Evolutionary conservation across 2,329 filamentous ascomycete genomes (phyloP), one percentile per base, ranked within the genome.

Genomic region (Diaporthe eres): DNA sequence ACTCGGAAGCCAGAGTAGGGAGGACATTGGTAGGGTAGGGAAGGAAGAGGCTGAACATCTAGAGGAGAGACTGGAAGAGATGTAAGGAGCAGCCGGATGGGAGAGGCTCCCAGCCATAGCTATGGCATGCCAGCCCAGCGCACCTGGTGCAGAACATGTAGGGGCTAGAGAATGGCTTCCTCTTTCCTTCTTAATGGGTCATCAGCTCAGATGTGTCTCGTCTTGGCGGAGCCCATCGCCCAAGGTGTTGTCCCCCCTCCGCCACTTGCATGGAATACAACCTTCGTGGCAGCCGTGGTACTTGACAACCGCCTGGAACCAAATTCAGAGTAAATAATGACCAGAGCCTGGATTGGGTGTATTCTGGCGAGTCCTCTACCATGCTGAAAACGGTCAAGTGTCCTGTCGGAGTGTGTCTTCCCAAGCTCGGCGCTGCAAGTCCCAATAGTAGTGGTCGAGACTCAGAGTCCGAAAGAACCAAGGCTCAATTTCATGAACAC

Each of bases 291-390:
- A 31, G 25, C n/a, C 31, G 15, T 7, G 3, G 19, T 5, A 15
- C 10, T 34, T 22, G 25, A n/a, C 10, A n/a, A 37, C 10, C 12
- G 49, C 7, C 15, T 15, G 2, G 4, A 5, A 17, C 9, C 19
- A 7, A n/a, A 31, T 2, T 1, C 34, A 31, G 5, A 17, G 10
- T 3, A 9, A 49, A 22, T 0, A 4, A 6, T 15, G 28, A 8
- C n/a, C 3, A 4, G 28, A 34, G 1, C 10, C 42, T n/a, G 28
- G 34, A 34, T 19, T 7, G 0, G 8, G 31, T 31, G 9, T 12
- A n/a, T 37, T 6, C 34, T n/a, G 19, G 17, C 25, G 19, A 34
- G 19, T 34, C 12, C 17, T 37, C 7, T n/a, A 4, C 28, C 19
- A 13, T 47, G 42, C 42, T 31, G 4, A 47, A n/a, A 5, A 15